Evolutionary conservation across 179 eudicot species (phyloP), one percentile per base, ranked within the genome.

Genomic region (Monotropa hypopitys): DNA sequence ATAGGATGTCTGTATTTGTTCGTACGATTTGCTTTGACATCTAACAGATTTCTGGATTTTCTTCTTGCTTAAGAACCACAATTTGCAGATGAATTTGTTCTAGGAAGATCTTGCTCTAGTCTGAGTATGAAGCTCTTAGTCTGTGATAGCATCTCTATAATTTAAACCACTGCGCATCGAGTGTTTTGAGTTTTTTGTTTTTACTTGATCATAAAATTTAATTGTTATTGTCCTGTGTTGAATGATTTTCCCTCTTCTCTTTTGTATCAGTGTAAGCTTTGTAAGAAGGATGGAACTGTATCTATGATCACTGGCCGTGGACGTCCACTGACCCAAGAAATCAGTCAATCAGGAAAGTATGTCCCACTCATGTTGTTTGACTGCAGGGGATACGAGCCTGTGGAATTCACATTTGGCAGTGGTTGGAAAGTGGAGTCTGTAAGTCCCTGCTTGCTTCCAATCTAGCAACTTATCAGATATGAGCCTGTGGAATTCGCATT

Each of bases 391-490:
- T 84, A 77, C 73, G 96, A 92, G 85, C 98, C 98, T 21, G n/a
- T 94, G 68, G 94, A 85, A 4, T 90, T 84, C 78, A 62, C 77
- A 50, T 94, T 94, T 79, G 88, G 89, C 65, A 77, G 80, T 80
- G 97, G 92, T 20, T 94, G 98, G 98, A 84, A 88, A 84, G 97
- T 88, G 62, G 82, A 80, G 80, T 88, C 96, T 74, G 98, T 94
- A 85, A 84, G 97, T 84, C 56, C 18, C 69, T 72, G 42, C 11
- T 75, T 57, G 62, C 32, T 33, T 74, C 11, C 46, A 42, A 45
- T 21, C 13, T 57, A 6, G 20, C 33, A 8, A 13, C 50, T 73
- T 68, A 8, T 35, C 46, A 42, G 42, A 33, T 16, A 18, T 33
- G 43, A 20, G 50, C n/a, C n/a, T n/a, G n/a, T n/a, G n/a, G n/a